Percentiles rank a stretch among this genome's conserved stretches.
Conservation (phyloP, 176 grass and related monocot genomes). For the Oryza officinalis region DNA sequence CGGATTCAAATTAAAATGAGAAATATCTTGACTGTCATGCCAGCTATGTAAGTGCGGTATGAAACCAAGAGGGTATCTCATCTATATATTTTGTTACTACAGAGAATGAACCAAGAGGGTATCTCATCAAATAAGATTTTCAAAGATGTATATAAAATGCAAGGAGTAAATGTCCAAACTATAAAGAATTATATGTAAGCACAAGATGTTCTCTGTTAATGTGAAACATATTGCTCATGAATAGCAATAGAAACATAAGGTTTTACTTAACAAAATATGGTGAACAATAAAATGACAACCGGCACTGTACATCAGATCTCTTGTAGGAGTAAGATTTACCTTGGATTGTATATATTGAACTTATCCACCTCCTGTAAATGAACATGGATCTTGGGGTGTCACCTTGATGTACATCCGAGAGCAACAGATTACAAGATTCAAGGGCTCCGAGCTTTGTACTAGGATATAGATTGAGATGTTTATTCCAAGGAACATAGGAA, state of each 20-base stretch:
- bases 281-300: neutral
- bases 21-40: neutral
- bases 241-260: constrained; percentile 19
- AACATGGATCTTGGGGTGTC: constrained; percentile 70
- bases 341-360: constrained; percentile 81
- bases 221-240: neutral
- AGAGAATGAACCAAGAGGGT: neutral
- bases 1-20: neutral
- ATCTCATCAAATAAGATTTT: neutral
- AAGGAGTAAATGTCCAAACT: neutral
- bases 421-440: constrained; percentile 67
- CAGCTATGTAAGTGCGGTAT: neutral
- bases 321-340: constrained; percentile 30
- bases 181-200: neutral
- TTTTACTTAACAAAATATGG: neutral
- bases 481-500: constrained; percentile 22
- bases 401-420: constrained; percentile 83
- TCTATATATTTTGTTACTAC: too few species aligned
- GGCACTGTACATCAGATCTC: neutral
- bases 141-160: constrained; percentile 21
- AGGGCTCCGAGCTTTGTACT: constrained; percentile 58
- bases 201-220: neutral
- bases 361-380: constrained; percentile 92
- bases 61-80: neutral
- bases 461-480: constrained; percentile 34